Evolutionary conservation across 1,139 yeast species (phyloP).

Genomic region (Geotrichum bryndzae): DNA sequence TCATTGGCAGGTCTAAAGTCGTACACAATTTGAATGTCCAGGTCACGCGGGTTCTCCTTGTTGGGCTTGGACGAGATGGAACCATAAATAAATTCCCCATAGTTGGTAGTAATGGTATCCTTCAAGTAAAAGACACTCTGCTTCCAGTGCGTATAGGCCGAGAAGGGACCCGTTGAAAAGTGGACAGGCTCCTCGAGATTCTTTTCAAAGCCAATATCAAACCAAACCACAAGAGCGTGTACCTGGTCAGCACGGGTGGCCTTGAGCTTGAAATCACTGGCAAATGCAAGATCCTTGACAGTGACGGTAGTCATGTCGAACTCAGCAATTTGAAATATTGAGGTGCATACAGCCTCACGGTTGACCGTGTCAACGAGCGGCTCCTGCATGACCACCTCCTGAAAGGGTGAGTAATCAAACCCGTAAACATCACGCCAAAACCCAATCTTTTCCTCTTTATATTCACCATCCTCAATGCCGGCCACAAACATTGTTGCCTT

Average conservation of each 20-base stretch:
- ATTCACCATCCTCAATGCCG: conserved; percentile 90
- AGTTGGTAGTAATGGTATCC: conserved; percentile 70
- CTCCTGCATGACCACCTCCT: conserved; percentile 76
- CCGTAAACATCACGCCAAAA: conserved; percentile 98
- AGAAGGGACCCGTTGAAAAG: conserved; percentile 44
- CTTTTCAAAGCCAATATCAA: conserved; percentile 79
- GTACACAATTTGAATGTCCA: conserved; percentile 40
- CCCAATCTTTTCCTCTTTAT: conserved; percentile 85
- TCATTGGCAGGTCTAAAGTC: conserved; percentile 45
- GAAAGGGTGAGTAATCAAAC: conserved; percentile 76
- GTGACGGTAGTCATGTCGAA: conserved; percentile 87
- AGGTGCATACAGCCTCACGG: conserved; percentile 66
- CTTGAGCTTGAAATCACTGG: conserved; percentile 56
- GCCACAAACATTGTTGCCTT: conserved; percentile 87
- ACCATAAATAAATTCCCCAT: conserved; percentile 73
- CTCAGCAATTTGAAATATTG: conserved; percentile 63
- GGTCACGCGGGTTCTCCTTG: conserved; percentile 66
- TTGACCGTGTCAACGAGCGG: conserved; percentile 94
- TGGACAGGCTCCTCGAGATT: conserved; percentile 36
- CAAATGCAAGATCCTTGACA: conserved; percentile 74
- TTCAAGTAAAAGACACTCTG: conserved; percentile 91
- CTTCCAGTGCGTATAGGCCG: conserved; percentile 65
- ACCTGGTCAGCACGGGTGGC: conserved; percentile 76
- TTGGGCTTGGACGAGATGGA: conserved; percentile 72
- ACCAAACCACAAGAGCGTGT: conserved; percentile 92